phyloP scores from a whole-genome alignment of 306 rosid species.

The Hylodesmum podocarpum region DNA sequence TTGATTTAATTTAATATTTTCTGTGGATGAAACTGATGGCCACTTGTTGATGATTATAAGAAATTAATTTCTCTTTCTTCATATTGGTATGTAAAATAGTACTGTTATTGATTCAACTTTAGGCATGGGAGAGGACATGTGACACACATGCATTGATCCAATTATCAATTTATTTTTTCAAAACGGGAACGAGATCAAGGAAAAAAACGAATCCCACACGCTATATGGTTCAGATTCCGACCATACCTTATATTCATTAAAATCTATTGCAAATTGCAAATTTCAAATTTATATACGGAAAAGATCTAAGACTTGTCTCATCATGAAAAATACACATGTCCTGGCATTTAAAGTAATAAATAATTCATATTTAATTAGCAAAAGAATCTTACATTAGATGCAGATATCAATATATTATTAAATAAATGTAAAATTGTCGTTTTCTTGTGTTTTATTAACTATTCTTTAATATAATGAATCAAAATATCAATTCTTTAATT shows the following conservation, averaged over 20 bases:
- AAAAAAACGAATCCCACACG: neutral
- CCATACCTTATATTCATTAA: neutral
- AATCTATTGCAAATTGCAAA: neutral
- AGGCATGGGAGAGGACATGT: neutral
- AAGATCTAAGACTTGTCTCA: neutral
- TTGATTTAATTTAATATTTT: neutral
- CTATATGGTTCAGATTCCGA: neutral
- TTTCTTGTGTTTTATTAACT: neutral
- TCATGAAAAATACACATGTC: no score
- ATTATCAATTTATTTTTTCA: neutral
- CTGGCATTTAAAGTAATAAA: no score
- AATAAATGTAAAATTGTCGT: neutral
- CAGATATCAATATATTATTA: no score
- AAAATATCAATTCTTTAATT: no score
- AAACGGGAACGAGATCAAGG: neutral
- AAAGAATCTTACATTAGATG: no score
- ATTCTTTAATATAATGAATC: no score
- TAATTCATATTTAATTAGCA: no score
- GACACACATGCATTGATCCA: neutral
- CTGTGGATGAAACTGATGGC: neutral
- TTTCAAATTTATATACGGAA: neutral
- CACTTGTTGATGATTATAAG: neutral
- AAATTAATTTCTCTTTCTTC: neutral
- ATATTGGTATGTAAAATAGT: neutral
- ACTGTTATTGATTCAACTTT: neutral